Base-by-base conservation (phyloP, 495 filamentous ascomycete genomes). In the Tuber microsphaerosporum region DNA sequence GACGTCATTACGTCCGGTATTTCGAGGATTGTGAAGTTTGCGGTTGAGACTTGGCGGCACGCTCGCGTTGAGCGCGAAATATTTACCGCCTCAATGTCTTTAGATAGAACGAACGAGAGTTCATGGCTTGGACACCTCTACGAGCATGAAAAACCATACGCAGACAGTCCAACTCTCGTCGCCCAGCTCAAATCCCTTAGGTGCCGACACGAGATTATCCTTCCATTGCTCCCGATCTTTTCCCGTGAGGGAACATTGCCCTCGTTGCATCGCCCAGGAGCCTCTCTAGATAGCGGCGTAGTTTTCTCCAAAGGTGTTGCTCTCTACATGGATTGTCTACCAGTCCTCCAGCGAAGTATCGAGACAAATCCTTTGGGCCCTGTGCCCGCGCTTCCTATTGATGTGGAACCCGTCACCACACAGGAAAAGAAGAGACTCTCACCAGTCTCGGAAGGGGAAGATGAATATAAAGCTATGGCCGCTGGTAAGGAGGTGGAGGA, bases 1-100 rank as follows among this genome's bases (percentile, higher is more conserved):
- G 88, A 91, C 46, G 81, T 86, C 3, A 84, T 90, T 14, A 82
- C 85, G 19, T 85, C 82, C 1, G 86, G 84, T 14, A 86, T 91
- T 16, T 84, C 87, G 41, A 86, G 87, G 73, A 88, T 90, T 70
- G 89, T 91, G 34, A 91, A 91, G 75, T 85, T 88, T 9, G 89
- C 89, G 0, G 88, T 89, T 0, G 89, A 91, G 74, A 90, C 89
- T 5, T 91, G 89, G 89, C 83, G 89, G 34, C 88, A 89, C 79
- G 89, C 89, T 0, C 86, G 89, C 1, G 87, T 91, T 71, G 89
- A 91, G 79, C 85, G 88, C 19, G 89, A 89, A 81, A 87, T 89
- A 71, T 88, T 91, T 44, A 83, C 86, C 6, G 89, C 89, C 1
- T 85, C 83, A 0, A 87, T 90, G 80, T 85, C 87, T 3, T 84